Conservation (phyloP, 495 filamentous ascomycete genomes). For the Penicillium atrosanguineum region DNA sequence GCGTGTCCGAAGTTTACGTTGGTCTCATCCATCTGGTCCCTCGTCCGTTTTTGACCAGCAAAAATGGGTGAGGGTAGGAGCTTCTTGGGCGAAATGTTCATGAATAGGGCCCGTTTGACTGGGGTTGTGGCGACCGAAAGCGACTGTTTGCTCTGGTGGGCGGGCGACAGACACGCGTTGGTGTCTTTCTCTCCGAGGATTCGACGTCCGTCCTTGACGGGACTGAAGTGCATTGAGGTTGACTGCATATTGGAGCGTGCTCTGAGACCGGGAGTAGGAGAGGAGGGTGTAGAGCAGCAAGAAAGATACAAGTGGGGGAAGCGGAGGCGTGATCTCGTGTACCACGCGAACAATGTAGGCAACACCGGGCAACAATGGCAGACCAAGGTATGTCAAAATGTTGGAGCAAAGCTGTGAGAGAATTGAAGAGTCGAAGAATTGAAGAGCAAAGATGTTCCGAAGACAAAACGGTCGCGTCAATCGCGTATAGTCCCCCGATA, state of each 20-base stretch:
- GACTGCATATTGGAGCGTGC: conserved; percentile 26
- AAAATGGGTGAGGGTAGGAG: conserved; percentile 40
- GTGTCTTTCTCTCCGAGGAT: conserved; percentile 44
- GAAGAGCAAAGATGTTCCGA: background rate
- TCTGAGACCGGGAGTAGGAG: background rate
- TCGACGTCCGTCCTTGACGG: conserved; percentile 43
- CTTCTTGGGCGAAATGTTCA: conserved; percentile 31
- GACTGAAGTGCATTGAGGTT: conserved; percentile 30
- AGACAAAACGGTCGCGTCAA: conserved; percentile 29
- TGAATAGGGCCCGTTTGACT: conserved; percentile 31
- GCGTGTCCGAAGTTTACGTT: conserved; percentile 19
- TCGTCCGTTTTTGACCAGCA: conserved; percentile 44
- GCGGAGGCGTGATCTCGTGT: conserved; percentile 1
- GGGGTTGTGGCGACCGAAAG: conserved; percentile 27
- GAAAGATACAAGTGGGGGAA: conserved; percentile 11
- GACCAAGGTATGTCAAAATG: background rate
- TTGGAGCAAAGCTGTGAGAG: background rate
- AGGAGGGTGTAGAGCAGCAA: background rate
- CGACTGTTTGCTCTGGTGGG: conserved; percentile 26
- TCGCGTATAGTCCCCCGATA: conserved; percentile 27
- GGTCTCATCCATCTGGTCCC: conserved; percentile 36
- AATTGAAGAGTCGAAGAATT: background rate
- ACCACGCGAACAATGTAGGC: conserved; percentile 3
- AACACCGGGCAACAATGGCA: background rate
- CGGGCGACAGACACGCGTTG: conserved; percentile 48